phyloP scores from a whole-genome alignment of 2,329 filamentous ascomycete species.

The Trichoderma brevicompactum region DNA sequence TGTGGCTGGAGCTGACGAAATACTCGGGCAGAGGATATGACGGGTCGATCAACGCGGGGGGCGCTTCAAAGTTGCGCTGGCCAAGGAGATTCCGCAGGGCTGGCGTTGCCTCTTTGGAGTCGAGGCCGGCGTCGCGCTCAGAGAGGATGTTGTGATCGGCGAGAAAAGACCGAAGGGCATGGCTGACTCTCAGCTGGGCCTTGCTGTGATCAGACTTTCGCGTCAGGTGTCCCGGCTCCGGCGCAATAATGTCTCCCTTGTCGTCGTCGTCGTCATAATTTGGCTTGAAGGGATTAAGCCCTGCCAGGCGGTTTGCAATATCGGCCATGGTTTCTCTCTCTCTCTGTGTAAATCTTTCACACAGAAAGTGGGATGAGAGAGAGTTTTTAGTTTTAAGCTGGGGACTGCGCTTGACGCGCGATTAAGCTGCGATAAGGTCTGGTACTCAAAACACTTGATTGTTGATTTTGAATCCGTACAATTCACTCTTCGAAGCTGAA shows the following conservation, averaged over 20 bases:
- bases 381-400: too few relatives aligned
- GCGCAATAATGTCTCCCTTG: slow-evolving; percentile 42
- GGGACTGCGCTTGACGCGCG: too few relatives aligned
- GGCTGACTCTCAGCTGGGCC: slow-evolving; percentile 62
- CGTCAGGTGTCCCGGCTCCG: slow-evolving; percentile 63
- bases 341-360: neutral
- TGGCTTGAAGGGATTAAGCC: slow-evolving; percentile 41
- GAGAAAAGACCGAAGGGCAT: slow-evolving; percentile 60
- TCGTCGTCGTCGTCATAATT: slow-evolving; percentile 42
- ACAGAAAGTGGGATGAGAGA: too few relatives aligned
- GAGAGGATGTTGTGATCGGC: slow-evolving; percentile 56
- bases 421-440: neutral
- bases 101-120: slow-evolving; percentile 46
- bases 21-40: slow-evolving; percentile 68
- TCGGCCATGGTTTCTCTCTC: slow-evolving; percentile 29
- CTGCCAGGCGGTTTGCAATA: slow-evolving; percentile 38
- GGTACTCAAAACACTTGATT: neutral
- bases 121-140: slow-evolving; percentile 52
- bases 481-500: too few relatives aligned
- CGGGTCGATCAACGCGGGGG: slow-evolving; percentile 58
- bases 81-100: slow-evolving; percentile 58
- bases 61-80: slow-evolving; percentile 62
- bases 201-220: slow-evolving; percentile 55
- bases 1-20: slow-evolving; percentile 74
- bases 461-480: neutral